Percentiles rank a stretch among this genome's conserved stretches.
Evolutionary conservation across 164 flowering plant species (phyloP).

Genomic region (Akebia trifoliata): DNA sequence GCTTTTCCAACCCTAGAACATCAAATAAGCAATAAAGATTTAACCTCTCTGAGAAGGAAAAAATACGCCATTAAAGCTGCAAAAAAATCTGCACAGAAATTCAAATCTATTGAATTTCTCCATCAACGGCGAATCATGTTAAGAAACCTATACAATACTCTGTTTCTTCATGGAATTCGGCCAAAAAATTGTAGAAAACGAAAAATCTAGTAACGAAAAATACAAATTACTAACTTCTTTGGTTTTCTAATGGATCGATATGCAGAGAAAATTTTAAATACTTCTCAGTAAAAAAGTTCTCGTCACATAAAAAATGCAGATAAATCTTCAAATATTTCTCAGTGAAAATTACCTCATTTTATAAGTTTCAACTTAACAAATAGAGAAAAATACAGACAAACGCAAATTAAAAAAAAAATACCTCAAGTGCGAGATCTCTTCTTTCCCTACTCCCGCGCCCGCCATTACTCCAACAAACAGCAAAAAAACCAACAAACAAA

Average conservation of each 20-base stretch:
- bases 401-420: conserved; percentile 18
- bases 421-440: conserved; percentile 23
- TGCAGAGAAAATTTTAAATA: no score
- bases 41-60: background rate
- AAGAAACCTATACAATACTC: no score
- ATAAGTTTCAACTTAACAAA: background rate
- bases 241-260: no score
- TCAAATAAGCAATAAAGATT: background rate
- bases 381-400: conserved; percentile 6
- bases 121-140: no score
- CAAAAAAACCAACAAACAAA: conserved; percentile 20
- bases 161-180: no score
- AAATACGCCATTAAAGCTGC: background rate
- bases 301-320: no score
- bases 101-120: no score
- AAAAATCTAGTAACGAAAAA: no score
- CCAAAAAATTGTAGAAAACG: no score
- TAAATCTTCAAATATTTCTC: background rate
- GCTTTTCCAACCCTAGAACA: conserved; percentile 19
- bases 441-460: conserved; percentile 13
- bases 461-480: conserved; percentile 28
- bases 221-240: no score
- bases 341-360: background rate
- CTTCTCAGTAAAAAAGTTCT: no score
- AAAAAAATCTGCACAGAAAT: background rate